Evolutionary conservation across 495 filamentous ascomycete species (phyloP).

Genomic region (Neurospora sp.): DNA sequence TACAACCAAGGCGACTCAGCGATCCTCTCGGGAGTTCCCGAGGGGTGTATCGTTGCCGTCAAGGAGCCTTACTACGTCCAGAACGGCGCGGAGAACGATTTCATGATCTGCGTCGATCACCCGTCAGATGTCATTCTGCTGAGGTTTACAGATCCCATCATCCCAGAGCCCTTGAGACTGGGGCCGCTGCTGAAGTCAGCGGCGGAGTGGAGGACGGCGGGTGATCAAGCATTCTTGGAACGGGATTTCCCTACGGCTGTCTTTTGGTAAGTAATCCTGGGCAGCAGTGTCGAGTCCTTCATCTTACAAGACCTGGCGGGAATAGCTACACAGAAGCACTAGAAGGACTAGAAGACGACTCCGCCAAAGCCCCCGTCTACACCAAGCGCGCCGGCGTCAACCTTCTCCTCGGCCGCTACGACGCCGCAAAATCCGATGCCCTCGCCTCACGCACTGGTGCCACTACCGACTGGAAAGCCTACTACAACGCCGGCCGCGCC

Average conservation of each 20-base stretch:
- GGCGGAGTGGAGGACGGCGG: constrained; percentile 23
- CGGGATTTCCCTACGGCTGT: constrained; percentile 24
- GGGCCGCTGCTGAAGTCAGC: constrained; percentile 20
- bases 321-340: constrained; percentile 25
- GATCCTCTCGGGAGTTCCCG: constrained; percentile 21
- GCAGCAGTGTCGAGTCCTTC: not conserved
- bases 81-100: constrained; percentile 26
- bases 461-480: constrained; percentile 32
- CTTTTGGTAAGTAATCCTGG: constrained; percentile 18
- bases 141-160: constrained; percentile 13
- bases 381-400: constrained; percentile 39
- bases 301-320: not conserved
- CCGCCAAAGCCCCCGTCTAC: constrained; percentile 15
- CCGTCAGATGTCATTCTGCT: constrained; percentile 32
- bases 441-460: constrained; percentile 18
- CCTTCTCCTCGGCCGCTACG: constrained; percentile 34
- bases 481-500: constrained; percentile 38
- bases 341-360: constrained; percentile 7
- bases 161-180: constrained; percentile 16
- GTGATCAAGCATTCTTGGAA: constrained; percentile 24
- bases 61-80: constrained; percentile 45
- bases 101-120: constrained; percentile 44
- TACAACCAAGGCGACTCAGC: constrained; percentile 32
- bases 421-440: constrained; percentile 37
- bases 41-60: constrained; percentile 31